Conservation (phyloP, 306 rosid genomes). For the Prunus mongolica region DNA sequence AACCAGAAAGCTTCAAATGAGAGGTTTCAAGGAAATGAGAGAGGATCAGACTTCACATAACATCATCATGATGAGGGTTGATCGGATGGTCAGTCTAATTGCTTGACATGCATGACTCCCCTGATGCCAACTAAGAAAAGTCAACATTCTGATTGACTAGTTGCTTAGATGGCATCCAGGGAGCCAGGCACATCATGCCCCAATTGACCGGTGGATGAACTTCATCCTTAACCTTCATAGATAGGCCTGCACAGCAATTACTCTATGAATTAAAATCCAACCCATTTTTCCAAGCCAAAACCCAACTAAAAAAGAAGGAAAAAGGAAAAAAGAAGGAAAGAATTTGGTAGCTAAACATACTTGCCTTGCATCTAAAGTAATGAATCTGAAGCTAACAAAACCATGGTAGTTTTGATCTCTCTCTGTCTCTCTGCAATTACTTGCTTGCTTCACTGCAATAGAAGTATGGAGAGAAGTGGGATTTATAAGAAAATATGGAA, state of each 20-base stretch:
- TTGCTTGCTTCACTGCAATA: not conserved
- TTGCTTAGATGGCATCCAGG: slow-evolving; percentile 37
- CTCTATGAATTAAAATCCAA: not conserved
- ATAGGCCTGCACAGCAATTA: not conserved
- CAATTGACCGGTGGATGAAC: not conserved
- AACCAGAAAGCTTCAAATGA: not conserved
- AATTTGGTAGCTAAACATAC: not conserved
- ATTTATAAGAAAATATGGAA: slow-evolving; percentile 12
- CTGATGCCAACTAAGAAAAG: slow-evolving; percentile 24
- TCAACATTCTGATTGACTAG: not conserved
- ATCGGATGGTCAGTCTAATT: not conserved
- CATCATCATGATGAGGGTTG: not conserved
- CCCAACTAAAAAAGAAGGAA: not conserved
- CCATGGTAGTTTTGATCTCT: not conserved
- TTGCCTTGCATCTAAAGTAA: not conserved
- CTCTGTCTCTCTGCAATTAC: not conserved
- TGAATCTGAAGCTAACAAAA: not conserved
- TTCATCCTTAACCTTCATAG: not conserved
- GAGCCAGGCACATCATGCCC: slow-evolving; percentile 28
- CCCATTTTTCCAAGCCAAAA: not conserved
- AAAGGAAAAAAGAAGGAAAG: too few relatives aligned
- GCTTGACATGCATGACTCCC: slow-evolving; percentile 24
- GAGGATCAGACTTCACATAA: not conserved
- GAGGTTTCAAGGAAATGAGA: not conserved
- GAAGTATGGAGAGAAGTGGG: not conserved